phyloP scores from a whole-genome alignment of 352 stramenopile species.

The Phytophthora fragariaefolia region DNA sequence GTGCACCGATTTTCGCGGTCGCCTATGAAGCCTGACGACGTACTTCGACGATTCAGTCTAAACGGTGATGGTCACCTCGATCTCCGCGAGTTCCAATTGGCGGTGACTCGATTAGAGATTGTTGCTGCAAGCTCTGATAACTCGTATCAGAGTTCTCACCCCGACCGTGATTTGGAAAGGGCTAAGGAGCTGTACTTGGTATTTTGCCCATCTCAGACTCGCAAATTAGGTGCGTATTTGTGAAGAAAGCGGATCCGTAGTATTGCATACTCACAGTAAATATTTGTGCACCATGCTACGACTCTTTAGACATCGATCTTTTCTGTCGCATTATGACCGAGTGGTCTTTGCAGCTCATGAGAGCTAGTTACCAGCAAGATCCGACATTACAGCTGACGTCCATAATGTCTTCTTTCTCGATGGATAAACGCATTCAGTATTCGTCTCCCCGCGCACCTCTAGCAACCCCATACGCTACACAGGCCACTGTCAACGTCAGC shows the following conservation, averaged over 20 bases:
- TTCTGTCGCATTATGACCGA: conserved; percentile 86
- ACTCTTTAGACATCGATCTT: conserved; percentile 65
- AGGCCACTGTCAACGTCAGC: conserved; percentile 28
- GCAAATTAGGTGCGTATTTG: conserved; percentile 56
- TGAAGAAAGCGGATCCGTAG: too few relatives aligned
- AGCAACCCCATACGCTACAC: conserved; percentile 61
- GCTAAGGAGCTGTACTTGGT: conserved; percentile 65
- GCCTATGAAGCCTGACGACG: conserved; percentile 71
- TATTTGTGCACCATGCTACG: neutral
- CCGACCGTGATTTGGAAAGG: conserved; percentile 34
- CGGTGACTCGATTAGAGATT: conserved; percentile 75
- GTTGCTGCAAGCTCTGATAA: conserved; percentile 25
- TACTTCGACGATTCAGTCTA: conserved; percentile 75
- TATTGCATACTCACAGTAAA: neutral
- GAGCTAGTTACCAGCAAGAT: conserved; percentile 45
- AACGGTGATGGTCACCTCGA: conserved; percentile 81
- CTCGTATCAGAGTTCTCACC: conserved; percentile 8
- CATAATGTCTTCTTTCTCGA: conserved; percentile 25
- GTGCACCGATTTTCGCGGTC: conserved; percentile 66
- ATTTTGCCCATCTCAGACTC: conserved; percentile 71
- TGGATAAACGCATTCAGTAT: conserved; percentile 32
- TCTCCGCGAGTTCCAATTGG: conserved; percentile 76
- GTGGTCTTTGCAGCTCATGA: conserved; percentile 73
- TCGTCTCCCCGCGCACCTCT: conserved; percentile 30
- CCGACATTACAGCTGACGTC: conserved; percentile 21